Conservation (phyloP, 2,329 filamentous ascomycete species). For the Fusarium gaditjirri region DNA sequence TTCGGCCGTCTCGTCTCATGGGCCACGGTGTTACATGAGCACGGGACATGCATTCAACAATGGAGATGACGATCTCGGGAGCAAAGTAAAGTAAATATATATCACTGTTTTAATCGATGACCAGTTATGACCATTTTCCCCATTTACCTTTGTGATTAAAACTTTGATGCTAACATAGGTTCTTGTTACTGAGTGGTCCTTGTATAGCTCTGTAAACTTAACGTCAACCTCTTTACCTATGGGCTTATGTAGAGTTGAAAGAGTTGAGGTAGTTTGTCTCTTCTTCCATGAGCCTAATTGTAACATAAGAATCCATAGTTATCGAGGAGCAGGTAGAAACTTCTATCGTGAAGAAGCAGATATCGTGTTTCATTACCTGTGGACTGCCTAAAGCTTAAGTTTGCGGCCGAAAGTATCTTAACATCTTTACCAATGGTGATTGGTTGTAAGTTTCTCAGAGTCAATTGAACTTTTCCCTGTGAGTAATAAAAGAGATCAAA, state of each 20-base stretch:
- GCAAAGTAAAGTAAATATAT: slow-evolving; percentile 37
- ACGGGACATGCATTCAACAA: slow-evolving; percentile 30
- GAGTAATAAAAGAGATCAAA: background rate
- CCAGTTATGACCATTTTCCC: slow-evolving; percentile 24
- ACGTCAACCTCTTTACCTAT: background rate
- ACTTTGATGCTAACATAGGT: background rate
- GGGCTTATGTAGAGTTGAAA: background rate
- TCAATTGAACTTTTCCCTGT: background rate
- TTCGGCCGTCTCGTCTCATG: slow-evolving; percentile 1
- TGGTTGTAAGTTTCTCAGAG: background rate
- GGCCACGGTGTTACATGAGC: slow-evolving; percentile 40
- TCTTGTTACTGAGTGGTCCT: background rate
- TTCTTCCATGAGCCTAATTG: background rate
- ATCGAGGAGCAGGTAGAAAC: background rate
- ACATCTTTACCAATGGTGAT: background rate
- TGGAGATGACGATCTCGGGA: slow-evolving; percentile 23
- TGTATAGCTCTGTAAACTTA: background rate
- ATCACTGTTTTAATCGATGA: slow-evolving; percentile 40
- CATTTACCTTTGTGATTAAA: background rate
- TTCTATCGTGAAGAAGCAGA: no score
- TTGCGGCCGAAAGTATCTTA: background rate
- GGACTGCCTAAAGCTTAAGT: background rate
- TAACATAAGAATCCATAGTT: background rate
- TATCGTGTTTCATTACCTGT: background rate
- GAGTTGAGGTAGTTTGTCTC: background rate